Evolutionary conservation across 257 asterid species (phyloP), one percentile per base, ranked within the genome.

Genomic region (Forsythia viridissima): DNA sequence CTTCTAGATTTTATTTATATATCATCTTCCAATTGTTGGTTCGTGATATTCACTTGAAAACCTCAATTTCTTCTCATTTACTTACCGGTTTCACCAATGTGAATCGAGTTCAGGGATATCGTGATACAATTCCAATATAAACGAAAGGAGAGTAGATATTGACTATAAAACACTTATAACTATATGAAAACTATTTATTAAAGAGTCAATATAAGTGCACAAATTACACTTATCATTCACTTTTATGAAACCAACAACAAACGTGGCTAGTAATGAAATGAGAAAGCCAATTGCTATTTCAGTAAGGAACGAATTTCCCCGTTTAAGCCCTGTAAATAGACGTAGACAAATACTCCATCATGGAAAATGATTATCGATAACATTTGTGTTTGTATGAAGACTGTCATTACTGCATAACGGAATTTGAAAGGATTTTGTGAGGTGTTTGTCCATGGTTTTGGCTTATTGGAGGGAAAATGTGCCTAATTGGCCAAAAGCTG

Each of bases 381-480:
- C 97, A 93, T 93, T 7, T 96, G 76, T 46, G 85, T 34, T 18
- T 90, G 83, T 4, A 90, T 92, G 93, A 93, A 90, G 75, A 93
- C 93, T 8, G 82, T 40, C 98, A 92, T 93, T 0, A 96, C 92
- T 7, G 91, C 98, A 4, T 97, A 86, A 0, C 97, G 97, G 97
- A 76, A 93, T 90, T 79, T 88, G 85, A 83, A 83, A 93, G 71
- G 77, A 81, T 3, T 41, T 24, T 10, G 90, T 80, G 43, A 95
- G 71, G 89, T 87, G 97, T 2, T 95, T 70, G 87, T 94, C 81
- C 98, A 94, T 89, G 77, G 98, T 92, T 73, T 90, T 90, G 70
- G 94, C 97, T 72, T 93, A 97, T 73, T 90, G 94, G 74, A 93
- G 83, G 11, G 92, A 88, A 84, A 93, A 93, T 11, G 98, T 92